Percentiles rank a stretch among this genome's conserved stretches.
phyloP scores from a whole-genome alignment of 2,329 filamentous ascomycete genomes.

The Monosporascus sp. region DNA sequence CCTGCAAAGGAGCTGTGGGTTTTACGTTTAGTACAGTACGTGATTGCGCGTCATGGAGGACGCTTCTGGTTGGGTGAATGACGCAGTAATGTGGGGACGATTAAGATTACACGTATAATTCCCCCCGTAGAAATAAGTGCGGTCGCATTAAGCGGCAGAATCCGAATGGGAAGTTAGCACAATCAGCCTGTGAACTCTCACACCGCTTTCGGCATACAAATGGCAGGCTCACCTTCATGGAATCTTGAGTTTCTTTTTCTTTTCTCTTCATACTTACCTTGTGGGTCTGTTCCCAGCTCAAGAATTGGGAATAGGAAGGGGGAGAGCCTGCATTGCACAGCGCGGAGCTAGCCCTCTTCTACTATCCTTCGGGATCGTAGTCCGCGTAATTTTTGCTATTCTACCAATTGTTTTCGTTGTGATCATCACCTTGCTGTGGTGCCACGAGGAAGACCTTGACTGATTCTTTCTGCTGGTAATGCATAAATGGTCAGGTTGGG shows the following conservation, averaged over 20 bases:
- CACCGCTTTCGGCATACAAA: constrained; percentile 15
- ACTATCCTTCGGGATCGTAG: constrained; percentile 50
- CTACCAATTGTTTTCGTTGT: constrained; percentile 38
- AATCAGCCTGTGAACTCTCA: constrained; percentile 11
- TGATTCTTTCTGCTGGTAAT: not conserved
- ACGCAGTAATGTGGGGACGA: not conserved
- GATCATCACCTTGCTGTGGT: constrained; percentile 29
- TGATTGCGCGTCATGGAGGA: too few relatives aligned
- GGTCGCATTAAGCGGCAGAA: not conserved
- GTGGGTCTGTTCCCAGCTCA: constrained; percentile 38
- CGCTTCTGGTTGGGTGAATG: not conserved
- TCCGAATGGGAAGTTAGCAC: constrained; percentile 1
- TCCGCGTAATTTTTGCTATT: constrained; percentile 45
- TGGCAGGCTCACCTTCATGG: constrained; percentile 1
- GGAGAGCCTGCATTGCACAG: constrained; percentile 49
- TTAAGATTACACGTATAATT: too few relatives aligned
- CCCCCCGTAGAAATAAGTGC: too few relatives aligned
- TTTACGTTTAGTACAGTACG: too few relatives aligned
- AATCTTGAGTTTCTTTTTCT: constrained; percentile 22
- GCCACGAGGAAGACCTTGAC: constrained; percentile 36
- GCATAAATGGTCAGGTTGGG: too few relatives aligned
- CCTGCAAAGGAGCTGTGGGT: too few relatives aligned
- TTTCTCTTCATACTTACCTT: constrained; percentile 50
- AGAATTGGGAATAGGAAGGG: constrained; percentile 34
- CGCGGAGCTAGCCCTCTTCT: constrained; percentile 43